Evolutionary conservation across 768 basidiomycete species (phyloP).

Genomic region (Suillus paluster): DNA sequence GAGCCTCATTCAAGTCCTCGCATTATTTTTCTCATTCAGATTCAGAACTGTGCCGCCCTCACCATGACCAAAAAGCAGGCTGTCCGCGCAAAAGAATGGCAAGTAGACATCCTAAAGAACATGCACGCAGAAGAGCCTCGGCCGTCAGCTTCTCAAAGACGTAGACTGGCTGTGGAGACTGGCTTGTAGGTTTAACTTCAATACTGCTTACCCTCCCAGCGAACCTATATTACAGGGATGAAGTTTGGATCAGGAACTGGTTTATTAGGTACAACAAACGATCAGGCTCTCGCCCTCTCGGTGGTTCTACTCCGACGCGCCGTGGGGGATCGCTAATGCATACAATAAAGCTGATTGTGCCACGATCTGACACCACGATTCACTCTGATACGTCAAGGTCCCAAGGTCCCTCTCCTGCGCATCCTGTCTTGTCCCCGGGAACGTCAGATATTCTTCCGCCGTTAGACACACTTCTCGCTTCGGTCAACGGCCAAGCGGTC

Average conservation of each 20-base stretch:
- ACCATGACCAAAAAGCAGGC: slow-evolving; percentile 16
- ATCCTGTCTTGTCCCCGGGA: background rate
- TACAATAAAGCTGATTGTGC: background rate
- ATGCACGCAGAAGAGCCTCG: slow-evolving; percentile 24
- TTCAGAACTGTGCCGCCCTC: slow-evolving; percentile 7
- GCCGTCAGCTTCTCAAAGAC: slow-evolving; percentile 27
- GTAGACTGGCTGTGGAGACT: slow-evolving; percentile 28
- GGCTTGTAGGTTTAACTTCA: slow-evolving; percentile 32
- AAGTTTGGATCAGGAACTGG: slow-evolving; percentile 35
- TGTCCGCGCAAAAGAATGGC: slow-evolving; percentile 31
- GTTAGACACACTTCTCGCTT: background rate
- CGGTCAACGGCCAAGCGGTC: background rate
- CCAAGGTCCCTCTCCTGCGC: background rate
- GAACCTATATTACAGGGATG: slow-evolving; percentile 21
- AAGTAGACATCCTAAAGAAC: slow-evolving; percentile 32
- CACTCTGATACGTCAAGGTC: background rate
- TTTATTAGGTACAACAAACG: slow-evolving; percentile 33
- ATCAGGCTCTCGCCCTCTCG: slow-evolving; percentile 12
- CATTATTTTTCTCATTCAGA: slow-evolving; percentile 14
- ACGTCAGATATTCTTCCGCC: background rate
- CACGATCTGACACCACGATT: background rate
- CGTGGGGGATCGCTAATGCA: background rate
- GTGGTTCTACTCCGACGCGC: no score
- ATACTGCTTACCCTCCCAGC: slow-evolving; percentile 8
- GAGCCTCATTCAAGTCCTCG: background rate